A percentile compares a stretch with the other conserved stretches of the same genome.
These are phyloP conservation scores for Cercis canadensis DNA, from an alignment of 306 rosid species.

Conservation along the genomic window DNA sequence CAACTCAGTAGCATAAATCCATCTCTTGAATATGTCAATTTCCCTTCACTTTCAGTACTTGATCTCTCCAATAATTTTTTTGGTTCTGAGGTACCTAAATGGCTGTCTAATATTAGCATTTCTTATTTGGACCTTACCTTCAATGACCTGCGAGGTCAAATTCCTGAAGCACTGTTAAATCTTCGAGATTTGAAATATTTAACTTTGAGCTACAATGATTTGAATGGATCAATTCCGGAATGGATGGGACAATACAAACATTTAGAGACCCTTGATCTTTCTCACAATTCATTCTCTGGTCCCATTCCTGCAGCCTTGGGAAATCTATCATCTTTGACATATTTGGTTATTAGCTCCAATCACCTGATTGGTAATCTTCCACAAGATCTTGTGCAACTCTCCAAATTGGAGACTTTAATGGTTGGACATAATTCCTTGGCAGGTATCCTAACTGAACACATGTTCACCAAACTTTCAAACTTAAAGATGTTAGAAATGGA, in stretches of 20 bases:
- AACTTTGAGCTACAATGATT: not conserved
- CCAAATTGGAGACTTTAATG: not conserved
- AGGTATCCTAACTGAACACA: not conserved
- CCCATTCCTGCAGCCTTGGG: constrained; percentile 8
- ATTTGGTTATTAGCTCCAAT: not conserved
- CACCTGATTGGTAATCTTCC: constrained; percentile 24
- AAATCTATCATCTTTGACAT: constrained; percentile 26
- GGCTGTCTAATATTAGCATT: constrained; percentile 14
- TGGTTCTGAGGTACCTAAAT: constrained; percentile 30
- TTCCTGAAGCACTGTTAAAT: constrained; percentile 12
- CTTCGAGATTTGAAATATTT: constrained; percentile 14
- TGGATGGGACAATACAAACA: not conserved
- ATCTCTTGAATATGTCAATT: constrained; percentile 19
- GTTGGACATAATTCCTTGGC: constrained; percentile 1
- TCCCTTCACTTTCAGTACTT: constrained; percentile 35
- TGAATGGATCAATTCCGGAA: not conserved
- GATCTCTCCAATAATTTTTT: constrained; percentile 20
- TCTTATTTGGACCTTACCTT: not conserved
- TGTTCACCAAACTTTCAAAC: constrained; percentile 5
- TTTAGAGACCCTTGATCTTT: not conserved
- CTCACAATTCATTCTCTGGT: not conserved
- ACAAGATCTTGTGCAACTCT: not conserved
- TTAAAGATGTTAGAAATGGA: not conserved
- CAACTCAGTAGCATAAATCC: constrained; percentile 13
- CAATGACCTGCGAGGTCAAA: constrained; percentile 8